Evolutionary conservation across 495 filamentous ascomycete genomes (phyloP).

Genomic region (Aspergillus hancockii): DNA sequence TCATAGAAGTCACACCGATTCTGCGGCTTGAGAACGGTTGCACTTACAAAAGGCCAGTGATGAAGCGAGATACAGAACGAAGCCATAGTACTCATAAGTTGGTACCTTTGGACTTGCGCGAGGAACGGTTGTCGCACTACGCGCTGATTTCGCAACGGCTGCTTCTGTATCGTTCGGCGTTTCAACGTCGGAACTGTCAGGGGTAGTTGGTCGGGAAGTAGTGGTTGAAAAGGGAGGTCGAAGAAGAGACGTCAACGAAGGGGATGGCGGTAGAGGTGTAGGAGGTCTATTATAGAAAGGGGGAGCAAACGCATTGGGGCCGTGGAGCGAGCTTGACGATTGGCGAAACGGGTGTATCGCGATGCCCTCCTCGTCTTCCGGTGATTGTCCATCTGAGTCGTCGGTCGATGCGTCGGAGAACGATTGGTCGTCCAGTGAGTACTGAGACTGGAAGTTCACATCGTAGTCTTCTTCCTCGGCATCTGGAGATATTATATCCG

Average conservation of each 20-base stretch:
- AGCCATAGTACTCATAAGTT: slow-evolving; percentile 99
- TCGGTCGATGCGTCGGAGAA: slow-evolving; percentile 38
- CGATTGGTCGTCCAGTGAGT: slow-evolving; percentile 41
- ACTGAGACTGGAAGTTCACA: slow-evolving; percentile 50
- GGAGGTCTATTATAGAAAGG: slow-evolving; percentile 88
- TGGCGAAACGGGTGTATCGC: slow-evolving; percentile 43
- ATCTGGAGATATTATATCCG: slow-evolving; percentile 6
- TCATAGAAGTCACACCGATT: background rate
- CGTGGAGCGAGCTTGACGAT: slow-evolving; percentile 44
- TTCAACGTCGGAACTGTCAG: slow-evolving; percentile 86
- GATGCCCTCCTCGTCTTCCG: slow-evolving; percentile 30
- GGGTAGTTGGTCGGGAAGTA: slow-evolving; percentile 86
- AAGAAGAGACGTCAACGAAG: slow-evolving; percentile 92
- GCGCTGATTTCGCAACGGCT: slow-evolving; percentile 63
- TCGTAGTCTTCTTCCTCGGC: slow-evolving; percentile 45
- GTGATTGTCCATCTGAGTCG: slow-evolving; percentile 39
- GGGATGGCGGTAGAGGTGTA: slow-evolving; percentile 88
- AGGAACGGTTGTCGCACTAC: slow-evolving; percentile 71
- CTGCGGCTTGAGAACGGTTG: background rate
- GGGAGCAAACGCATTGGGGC: slow-evolving; percentile 68
- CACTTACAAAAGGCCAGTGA: slow-evolving; percentile 67
- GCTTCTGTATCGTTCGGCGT: slow-evolving; percentile 61
- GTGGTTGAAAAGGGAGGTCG: slow-evolving; percentile 67
- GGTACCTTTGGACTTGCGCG: slow-evolving; percentile 90
- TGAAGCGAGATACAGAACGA: slow-evolving; percentile 88